Evolutionary conservation across 768 basidiomycete genomes (phyloP), one percentile per base, ranked within the genome.

Genomic region (Porpolomopsis calyptriformis): DNA sequence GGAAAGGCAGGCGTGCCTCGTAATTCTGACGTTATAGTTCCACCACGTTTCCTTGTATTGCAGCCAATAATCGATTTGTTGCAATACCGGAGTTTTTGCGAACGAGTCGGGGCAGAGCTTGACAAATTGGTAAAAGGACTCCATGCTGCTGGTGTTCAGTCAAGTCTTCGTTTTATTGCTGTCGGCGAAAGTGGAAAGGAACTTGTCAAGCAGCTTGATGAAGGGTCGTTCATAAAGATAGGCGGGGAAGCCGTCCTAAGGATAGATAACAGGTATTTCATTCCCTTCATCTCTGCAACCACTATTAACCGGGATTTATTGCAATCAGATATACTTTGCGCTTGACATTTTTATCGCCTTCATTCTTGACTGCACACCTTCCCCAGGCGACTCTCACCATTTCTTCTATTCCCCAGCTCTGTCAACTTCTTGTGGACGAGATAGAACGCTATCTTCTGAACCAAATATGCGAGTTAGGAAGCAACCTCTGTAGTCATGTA

Each of bases 51-150:
- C 12, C 67, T 69, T 2, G 60, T 89, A 29, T 70, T 91, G 12
- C 82, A 80, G 33, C 84, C 84, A 0, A 67, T 89, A 50, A 80
- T 89, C 49, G 85, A 89, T 57, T 54, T 88, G 24, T 61, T 90
- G 34, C 88, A 89, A 60, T 91, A 90, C 57, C 74, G 76, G 53
- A 75, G 76, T 20, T 88, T 91, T 59, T 83, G 82, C 56, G 60
- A 69, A 48, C 70, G 78, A 49, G 67, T 89, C 39, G 71, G 74
- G 50, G 46, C 59, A 1, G 82, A 86, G 63, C 59, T 90, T 26
- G 60, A 64, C 33, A 73, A 67, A 52, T 69, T 78, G 45, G 65
- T 66, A 6, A 42, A 49, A 16, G 76, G 77, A 4, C 60, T 89
- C 43, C 61, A 60, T 18, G 60, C 49, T 36, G 77, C 73, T 0